Evolutionary conservation across 257 asterid genomes (phyloP).

Genomic region (Mentha longifolia): DNA sequence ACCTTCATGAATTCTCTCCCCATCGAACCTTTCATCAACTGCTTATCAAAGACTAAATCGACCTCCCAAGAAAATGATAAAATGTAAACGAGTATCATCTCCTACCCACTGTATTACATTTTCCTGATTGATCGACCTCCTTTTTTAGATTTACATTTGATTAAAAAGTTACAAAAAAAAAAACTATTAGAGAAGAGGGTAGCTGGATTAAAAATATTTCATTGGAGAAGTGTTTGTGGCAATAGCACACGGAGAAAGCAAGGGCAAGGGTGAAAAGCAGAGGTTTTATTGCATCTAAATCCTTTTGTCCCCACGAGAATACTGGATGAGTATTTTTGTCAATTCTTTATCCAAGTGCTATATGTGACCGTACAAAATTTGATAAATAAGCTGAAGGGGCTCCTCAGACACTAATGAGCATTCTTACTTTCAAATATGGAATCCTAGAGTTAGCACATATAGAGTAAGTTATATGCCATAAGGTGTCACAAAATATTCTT

Average conservation of each 20-base stretch:
- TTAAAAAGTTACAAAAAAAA: no score
- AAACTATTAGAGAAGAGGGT: no score
- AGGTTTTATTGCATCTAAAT: neutral
- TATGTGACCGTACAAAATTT: neutral
- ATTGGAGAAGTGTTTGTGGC: neutral
- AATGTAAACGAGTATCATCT: no score
- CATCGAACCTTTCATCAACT: no score
- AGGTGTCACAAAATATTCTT: slow-evolving; percentile 5
- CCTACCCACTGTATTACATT: no score
- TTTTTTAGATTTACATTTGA: no score
- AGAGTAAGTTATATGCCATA: slow-evolving; percentile 7
- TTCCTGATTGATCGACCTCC: no score
- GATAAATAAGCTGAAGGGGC: neutral
- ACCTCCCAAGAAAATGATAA: no score
- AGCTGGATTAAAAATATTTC: neutral
- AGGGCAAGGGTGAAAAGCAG: neutral
- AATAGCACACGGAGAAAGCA: neutral
- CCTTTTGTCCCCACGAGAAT: neutral
- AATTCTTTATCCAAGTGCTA: slow-evolving; percentile 2
- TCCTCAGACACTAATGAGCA: slow-evolving; percentile 17
- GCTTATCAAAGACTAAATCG: no score
- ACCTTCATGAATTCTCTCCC: no score
- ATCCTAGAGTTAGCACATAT: slow-evolving; percentile 14
- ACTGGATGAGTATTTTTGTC: neutral
- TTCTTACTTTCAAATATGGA: neutral